Conservation (phyloP, 495 filamentous ascomycete genomes). For the Polyplosphaeria fusca region DNA sequence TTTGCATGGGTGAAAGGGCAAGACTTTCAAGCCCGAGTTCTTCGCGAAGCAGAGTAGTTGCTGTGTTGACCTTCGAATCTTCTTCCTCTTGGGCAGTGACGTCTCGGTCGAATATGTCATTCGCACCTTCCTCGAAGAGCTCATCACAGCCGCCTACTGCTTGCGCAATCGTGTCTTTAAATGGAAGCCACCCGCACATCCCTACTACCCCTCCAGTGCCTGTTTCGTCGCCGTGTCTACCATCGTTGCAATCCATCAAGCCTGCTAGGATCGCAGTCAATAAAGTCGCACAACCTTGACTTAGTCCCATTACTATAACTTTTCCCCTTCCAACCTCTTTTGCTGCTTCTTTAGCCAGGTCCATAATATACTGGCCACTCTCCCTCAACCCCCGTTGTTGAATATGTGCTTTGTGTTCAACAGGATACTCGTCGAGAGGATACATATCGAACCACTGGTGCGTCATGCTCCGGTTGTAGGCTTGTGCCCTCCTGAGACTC, state of each 20-base stretch:
- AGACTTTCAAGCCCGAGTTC: conserved; percentile 6
- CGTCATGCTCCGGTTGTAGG: conserved; percentile 41
- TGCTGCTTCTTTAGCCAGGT: conserved; percentile 44
- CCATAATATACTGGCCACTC: conserved; percentile 44
- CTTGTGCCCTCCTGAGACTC: conserved; percentile 43
- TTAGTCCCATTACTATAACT: conserved; percentile 53
- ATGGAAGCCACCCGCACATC: conserved; percentile 57
- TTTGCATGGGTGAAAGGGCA: no score
- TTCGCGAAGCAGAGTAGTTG: conserved; percentile 7
- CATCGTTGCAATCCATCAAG: conserved; percentile 33
- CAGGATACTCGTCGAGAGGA: conserved; percentile 43
- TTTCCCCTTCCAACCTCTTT: conserved; percentile 41
- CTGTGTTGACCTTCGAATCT: conserved; percentile 1
- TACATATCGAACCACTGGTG: conserved; percentile 58
- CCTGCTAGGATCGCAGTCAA: background rate
- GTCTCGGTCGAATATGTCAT: conserved; percentile 14
- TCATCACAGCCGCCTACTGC: conserved; percentile 14
- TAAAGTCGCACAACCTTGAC: conserved; percentile 53
- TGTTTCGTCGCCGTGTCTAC: no score
- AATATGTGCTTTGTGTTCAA: conserved; percentile 38
- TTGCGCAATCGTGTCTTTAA: conserved; percentile 38
- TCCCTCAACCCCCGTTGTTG: conserved; percentile 46
- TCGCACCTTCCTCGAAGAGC: background rate
- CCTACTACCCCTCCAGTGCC: conserved; percentile 54
- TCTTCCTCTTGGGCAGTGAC: background rate